Evolutionary conservation across 495 filamentous ascomycete genomes (phyloP), one percentile per base, ranked within the genome.

Genomic region (Tuber melanosporum): DNA sequence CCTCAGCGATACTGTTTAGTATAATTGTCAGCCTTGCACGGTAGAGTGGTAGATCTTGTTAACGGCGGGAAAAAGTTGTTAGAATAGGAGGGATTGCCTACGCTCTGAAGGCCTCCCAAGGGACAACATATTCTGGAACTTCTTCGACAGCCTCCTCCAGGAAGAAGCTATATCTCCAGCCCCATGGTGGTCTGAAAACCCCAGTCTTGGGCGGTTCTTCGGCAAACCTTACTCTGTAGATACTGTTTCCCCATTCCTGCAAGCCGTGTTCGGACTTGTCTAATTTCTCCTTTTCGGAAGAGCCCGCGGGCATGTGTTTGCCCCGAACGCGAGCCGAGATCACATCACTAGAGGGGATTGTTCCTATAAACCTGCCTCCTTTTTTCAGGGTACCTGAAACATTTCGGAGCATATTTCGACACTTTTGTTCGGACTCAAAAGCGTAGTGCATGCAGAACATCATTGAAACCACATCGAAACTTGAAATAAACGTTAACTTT

Each of bases 391-490:
- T 88, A 7, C 94, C 92, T 2, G 95, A 90, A 19, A 99, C 95
- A 83, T 99, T 99, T 83, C 89, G 88, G 72, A 99, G 88, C 95
- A 99, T 98, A 74, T 90, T 91, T 36, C 94, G 89, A 17, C 94
- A 91, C 84, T 97, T 96, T 9, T 88, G 88, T 84, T 98, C 93
- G 76, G 87, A 93, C 85, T 99, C 96, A 80, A 98, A 99, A 0
- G 96, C 94, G 83, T 99, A 99, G 85, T 99, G 95, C 90, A 99
- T 97, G 83, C 94, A 94, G 82, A 99, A 99, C 95, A 99, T 99
- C 88, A 96, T 97, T 75, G 91, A 92, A 71, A 99, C 95, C 19
- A 98, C 92, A 83, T 99, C 96, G 79, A 98, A 99, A 12, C 94
- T 94, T 45, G 42, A 74, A 15, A 73, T 36, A 72, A 32, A 43